Conservation (phyloP, 2,329 filamentous ascomycete species). For the Neonectria faginata region DNA sequence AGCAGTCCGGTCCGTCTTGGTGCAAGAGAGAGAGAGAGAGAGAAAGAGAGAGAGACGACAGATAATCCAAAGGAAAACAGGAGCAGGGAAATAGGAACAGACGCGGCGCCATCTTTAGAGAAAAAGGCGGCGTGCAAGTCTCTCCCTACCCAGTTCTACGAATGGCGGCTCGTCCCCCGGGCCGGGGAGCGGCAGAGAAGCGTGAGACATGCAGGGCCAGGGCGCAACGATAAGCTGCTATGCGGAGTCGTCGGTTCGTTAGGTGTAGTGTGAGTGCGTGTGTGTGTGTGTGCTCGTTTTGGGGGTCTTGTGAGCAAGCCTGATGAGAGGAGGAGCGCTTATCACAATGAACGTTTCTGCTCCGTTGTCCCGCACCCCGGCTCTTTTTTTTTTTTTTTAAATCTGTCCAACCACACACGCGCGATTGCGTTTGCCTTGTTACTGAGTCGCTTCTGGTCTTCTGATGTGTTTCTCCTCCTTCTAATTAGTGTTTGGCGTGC, state of each 20-base stretch:
- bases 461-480: neutral
- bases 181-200: neutral
- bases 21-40: too few relatives aligned
- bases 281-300: neutral
- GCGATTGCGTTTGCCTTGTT: neutral
- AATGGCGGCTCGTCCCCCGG: neutral
- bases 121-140: neutral
- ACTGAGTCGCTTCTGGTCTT: neutral
- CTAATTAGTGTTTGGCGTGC: neutral
- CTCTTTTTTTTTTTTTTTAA: neutral
- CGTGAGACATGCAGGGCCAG: slow-evolving; percentile 8
- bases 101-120: neutral
- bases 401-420: neutral
- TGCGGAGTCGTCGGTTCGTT: neutral
- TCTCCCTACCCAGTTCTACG: neutral
- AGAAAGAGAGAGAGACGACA: neutral
- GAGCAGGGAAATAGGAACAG: too few relatives aligned
- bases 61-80: neutral
- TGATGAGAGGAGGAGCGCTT: neutral
- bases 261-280: too few relatives aligned
- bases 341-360: neutral
- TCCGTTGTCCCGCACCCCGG: neutral
- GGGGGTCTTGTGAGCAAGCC: neutral
- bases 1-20: too few relatives aligned
- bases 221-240: slow-evolving; percentile 3